Base-by-base conservation (phyloP, 2,329 filamentous ascomycete genomes). In the Ophiostoma quercus region DNA sequence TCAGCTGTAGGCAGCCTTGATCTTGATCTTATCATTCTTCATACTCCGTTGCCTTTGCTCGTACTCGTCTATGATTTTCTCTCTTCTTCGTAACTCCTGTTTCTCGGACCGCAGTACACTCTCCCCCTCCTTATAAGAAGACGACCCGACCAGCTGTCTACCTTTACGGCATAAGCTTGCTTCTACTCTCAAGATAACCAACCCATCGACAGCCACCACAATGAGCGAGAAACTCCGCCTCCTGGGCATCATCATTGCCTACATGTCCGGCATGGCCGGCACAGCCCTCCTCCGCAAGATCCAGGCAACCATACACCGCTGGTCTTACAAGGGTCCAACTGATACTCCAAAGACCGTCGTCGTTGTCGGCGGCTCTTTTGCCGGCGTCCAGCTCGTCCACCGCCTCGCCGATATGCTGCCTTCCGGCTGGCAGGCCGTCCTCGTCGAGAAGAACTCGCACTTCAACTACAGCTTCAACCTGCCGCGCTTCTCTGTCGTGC, bases 381-480 rank as follows among this genome's bases (percentile, higher is more conserved):
- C 84, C 0, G 87, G 87, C 2, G 81, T 82, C 71, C 79, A 83
- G 63, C 80, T 82, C 6, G 82, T 82, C 0, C 79, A 79, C n/a
- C 77, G 80, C 11, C 80, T 88, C 4, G 79, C 82, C n/a, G 77
- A 79, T 29, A 78, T 80, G 4, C 76, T 88, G 0, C 83, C 85
- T 0, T 79, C 81, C 0, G 77, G 81, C 43, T 87, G 83, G 75
- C 80, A 81, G 3, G 82, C 88, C 3, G 77, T 88, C 0, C 77
- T 89, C 3, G 75, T 89, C 37, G 87, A 90, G 76, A 84, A 83
- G 65, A 86, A 87, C 74, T 83, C 81, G 3, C 86, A 88, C 76
- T 86, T 88, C 75, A 83, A 88, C 72, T 87, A 85, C 74, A 84
- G 84, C 0, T 89, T 85, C 81, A 82, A 84, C 14, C 81, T 89